A percentile compares a stretch with the other conserved stretches of the same genome.
Evolutionary conservation across 208 protist genomes (phyloP).

Genomic region (Leishmania major): DNA sequence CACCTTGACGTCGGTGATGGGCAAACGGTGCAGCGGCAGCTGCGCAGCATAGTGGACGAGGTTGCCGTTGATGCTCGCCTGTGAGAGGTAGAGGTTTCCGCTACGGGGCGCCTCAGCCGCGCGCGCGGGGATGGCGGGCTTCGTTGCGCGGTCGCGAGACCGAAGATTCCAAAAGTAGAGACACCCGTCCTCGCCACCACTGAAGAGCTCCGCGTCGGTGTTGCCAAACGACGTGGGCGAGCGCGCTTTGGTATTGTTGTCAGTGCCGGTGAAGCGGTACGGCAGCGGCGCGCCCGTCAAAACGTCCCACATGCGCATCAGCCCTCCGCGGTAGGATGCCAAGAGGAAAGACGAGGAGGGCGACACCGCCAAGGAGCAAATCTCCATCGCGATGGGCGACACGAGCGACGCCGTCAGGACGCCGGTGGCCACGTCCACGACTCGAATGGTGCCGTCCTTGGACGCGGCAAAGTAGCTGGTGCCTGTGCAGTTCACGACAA

Average conservation of each 20-base stretch:
- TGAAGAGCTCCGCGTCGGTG: conserved; percentile 63
- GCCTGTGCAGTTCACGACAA: conserved; percentile 64
- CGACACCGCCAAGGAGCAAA: conserved; percentile 73
- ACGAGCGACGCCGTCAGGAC: conserved; percentile 66
- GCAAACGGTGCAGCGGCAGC: conserved; percentile 53
- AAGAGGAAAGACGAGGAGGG: conserved; percentile 76
- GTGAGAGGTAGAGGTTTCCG: conserved; percentile 13
- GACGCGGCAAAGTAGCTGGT: conserved; percentile 80
- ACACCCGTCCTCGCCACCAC: conserved; percentile 68
- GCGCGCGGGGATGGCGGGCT: neutral
- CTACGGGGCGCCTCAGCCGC: neutral
- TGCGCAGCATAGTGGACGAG: conserved; percentile 25
- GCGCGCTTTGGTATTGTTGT: conserved; percentile 62
- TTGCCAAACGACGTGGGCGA: conserved; percentile 59
- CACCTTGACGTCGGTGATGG: conserved; percentile 68
- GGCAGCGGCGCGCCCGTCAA: conserved; percentile 65
- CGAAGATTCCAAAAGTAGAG: conserved; percentile 76
- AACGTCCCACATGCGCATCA: conserved; percentile 77
- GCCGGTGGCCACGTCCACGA: conserved; percentile 77
- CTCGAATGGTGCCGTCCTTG: conserved; percentile 71
- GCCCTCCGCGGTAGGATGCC: conserved; percentile 68
- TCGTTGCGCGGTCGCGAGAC: conserved; percentile 4
- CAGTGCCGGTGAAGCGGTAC: conserved; percentile 55
- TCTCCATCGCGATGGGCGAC: conserved; percentile 67
- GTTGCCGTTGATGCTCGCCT: conserved; percentile 5